These are phyloP conservation scores for Ascochyta lentis DNA, from an alignment of 2,329 filamentous ascomycete species.

Conservation along the genomic window DNA sequence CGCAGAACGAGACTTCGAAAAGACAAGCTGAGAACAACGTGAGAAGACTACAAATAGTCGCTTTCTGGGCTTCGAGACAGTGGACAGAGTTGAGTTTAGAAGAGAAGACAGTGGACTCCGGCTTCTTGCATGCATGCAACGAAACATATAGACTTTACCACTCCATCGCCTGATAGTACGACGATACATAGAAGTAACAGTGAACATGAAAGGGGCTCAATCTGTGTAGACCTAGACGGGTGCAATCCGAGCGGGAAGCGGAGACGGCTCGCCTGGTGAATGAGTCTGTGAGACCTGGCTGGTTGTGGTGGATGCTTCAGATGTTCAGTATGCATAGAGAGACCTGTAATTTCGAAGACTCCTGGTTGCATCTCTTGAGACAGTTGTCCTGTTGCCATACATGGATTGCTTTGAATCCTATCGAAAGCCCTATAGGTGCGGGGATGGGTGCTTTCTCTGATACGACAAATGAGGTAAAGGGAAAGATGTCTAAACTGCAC, in stretches of 20 bases:
- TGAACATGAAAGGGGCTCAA: neutral
- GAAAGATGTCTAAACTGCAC: neutral
- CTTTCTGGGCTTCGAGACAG: neutral
- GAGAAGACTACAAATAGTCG: neutral
- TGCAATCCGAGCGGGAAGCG: conserved; percentile 5
- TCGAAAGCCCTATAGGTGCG: neutral
- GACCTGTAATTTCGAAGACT: neutral
- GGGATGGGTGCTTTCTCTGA: neutral
- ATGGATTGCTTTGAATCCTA: neutral
- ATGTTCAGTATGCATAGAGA: neutral
- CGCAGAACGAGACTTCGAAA: neutral
- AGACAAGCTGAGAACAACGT: neutral
- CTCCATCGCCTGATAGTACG: neutral
- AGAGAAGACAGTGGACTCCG: neutral
- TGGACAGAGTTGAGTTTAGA: neutral
- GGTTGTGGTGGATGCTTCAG: neutral
- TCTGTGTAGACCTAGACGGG: neutral
- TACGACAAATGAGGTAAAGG: neutral
- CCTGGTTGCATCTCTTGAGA: neutral
- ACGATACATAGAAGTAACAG: neutral
- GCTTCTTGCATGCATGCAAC: neutral
- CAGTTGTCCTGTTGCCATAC: neutral
- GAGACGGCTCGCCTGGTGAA: neutral
- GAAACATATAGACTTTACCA: neutral
- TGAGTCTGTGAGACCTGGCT: neutral